phyloP scores from a whole-genome alignment of 306 rosid species.

The Canavalia gladiata region DNA sequence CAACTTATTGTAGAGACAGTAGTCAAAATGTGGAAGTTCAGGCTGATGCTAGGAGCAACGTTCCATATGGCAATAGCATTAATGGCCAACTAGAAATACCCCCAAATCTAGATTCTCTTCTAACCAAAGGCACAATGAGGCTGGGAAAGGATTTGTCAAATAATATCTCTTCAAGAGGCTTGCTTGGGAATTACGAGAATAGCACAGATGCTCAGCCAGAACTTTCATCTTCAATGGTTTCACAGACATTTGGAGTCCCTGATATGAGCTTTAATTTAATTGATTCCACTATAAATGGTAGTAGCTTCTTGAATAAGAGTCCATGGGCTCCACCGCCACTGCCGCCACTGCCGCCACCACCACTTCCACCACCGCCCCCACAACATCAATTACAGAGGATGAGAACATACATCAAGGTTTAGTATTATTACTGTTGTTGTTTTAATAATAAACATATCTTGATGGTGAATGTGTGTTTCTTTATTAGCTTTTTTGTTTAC shows the following conservation, averaged over 20 bases:
- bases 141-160: conserved; percentile 63
- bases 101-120: conserved; percentile 59
- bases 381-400: conserved; percentile 60
- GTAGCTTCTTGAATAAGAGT: conserved; percentile 61
- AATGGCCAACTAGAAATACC: conserved; percentile 59
- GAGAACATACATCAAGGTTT: conserved; percentile 82
- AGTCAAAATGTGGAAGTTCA: conserved; percentile 68
- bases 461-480: neutral
- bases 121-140: conserved; percentile 62
- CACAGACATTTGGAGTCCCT: conserved; percentile 80
- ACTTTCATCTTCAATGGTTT: conserved; percentile 77
- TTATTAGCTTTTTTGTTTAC: neutral
- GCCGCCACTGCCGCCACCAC: conserved; percentile 49
- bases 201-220: conserved; percentile 71
- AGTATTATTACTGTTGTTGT: conserved; percentile 4
- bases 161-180: conserved; percentile 62
- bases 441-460: neutral
- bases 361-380: neutral
- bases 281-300: conserved; percentile 69
- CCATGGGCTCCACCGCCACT: conserved; percentile 62
- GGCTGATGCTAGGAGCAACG: conserved; percentile 60
- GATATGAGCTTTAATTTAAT: conserved; percentile 73
- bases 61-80: conserved; percentile 53
- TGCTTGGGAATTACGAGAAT: conserved; percentile 59
- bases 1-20: conserved; percentile 64